Evolutionary conservation across 2,329 filamentous ascomycete species (phyloP).

Genomic region (Cercospora berteroae): DNA sequence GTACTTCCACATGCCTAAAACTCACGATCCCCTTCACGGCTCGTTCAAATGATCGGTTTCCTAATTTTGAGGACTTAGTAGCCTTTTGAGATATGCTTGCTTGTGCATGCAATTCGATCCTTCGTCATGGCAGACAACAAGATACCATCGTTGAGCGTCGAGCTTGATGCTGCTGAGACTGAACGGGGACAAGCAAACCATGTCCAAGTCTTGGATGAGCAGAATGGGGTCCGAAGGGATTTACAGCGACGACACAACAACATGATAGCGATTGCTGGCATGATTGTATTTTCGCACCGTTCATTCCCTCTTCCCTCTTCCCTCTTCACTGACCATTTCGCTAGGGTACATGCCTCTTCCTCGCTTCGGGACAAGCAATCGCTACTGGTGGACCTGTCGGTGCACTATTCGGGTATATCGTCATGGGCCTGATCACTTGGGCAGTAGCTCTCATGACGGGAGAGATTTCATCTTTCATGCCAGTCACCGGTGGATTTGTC

Average conservation of each 20-base stretch:
- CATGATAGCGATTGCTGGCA: slow-evolving; percentile 30
- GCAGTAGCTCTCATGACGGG: slow-evolving; percentile 39
- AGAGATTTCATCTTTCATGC: slow-evolving; percentile 41
- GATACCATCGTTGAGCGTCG: slow-evolving; percentile 3
- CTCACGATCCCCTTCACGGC: background rate
- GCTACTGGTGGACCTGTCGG: slow-evolving; percentile 26
- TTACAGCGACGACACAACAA: slow-evolving; percentile 29
- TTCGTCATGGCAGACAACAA: background rate
- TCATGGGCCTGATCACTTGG: slow-evolving; percentile 39
- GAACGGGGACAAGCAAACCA: slow-evolving; percentile 7
- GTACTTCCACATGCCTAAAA: background rate
- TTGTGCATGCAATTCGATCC: background rate
- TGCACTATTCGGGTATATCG: slow-evolving; percentile 39
- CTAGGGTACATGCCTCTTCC: slow-evolving; percentile 31
- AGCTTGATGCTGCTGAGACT: background rate
- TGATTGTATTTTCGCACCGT: slow-evolving; percentile 16
- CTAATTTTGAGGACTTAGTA: background rate
- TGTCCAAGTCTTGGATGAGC: background rate
- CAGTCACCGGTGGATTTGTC: slow-evolving; percentile 41
- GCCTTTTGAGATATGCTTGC: background rate
- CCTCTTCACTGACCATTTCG: background rate
- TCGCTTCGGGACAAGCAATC: slow-evolving; percentile 28
- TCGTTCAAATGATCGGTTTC: background rate
- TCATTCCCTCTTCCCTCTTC: background rate
- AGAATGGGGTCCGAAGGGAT: slow-evolving; percentile 16